These are phyloP conservation scores for Aspergillus luchuensis DNA, from an alignment of 2,329 filamentous ascomycete species.

Conservation along the genomic window DNA sequence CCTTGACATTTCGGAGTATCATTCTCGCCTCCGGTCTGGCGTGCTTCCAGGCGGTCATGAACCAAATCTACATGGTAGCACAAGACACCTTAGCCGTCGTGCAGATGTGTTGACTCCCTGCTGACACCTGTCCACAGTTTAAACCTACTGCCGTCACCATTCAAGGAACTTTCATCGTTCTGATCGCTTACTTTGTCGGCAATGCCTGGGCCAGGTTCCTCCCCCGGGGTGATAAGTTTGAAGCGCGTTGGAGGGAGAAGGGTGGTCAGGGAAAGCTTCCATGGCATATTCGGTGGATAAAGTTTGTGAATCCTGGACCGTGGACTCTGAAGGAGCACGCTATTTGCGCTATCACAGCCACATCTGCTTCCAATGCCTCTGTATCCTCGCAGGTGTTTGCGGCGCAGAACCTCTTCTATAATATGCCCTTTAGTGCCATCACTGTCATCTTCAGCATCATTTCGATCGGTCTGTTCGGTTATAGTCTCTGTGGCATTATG, in stretches of 20 bases:
- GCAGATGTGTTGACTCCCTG: constrained; percentile 3
- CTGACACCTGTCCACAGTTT: not conserved
- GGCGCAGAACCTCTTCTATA: constrained; percentile 36
- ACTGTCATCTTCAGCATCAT: constrained; percentile 55
- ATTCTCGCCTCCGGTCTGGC: constrained; percentile 54
- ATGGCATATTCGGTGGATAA: constrained; percentile 39
- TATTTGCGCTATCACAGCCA: constrained; percentile 57
- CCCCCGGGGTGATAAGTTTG: constrained; percentile 55
- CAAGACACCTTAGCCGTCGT: not conserved
- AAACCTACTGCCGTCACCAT: constrained; percentile 6
- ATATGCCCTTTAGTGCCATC: constrained; percentile 43
- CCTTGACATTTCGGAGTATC: constrained; percentile 57
- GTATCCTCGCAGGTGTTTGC: constrained; percentile 30
- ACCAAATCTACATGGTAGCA: constrained; percentile 57
- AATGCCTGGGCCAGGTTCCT: constrained; percentile 52
- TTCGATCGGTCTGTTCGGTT: constrained; percentile 59
- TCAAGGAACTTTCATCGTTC: constrained; percentile 57
- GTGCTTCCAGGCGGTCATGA: constrained; percentile 58
- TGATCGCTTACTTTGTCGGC: constrained; percentile 60
- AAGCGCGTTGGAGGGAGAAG: constrained; percentile 27
- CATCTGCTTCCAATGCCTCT: constrained; percentile 55
- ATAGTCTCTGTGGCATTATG: constrained; percentile 56
- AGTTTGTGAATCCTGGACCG: constrained; percentile 54
- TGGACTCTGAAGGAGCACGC: constrained; percentile 61
- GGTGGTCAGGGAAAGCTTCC: constrained; percentile 3